These are phyloP conservation scores for Pseudogymnoascus sp. DNA, from an alignment of 2,329 filamentous ascomycete species.

Conservation along the genomic window DNA sequence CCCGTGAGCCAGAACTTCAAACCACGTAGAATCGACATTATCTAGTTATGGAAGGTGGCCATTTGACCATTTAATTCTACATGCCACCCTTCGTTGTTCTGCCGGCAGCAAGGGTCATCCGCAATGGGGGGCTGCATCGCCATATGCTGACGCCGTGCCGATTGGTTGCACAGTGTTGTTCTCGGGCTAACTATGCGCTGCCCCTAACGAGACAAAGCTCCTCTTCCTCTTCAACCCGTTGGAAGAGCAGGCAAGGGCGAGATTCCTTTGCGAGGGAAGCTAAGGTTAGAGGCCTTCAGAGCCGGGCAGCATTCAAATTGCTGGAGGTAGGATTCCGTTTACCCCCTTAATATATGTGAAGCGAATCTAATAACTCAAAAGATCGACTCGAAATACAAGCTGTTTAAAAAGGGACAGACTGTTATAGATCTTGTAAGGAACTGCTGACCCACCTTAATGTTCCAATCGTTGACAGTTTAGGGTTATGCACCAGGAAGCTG, in stretches of 20 bases:
- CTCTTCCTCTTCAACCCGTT: slow-evolving; percentile 60
- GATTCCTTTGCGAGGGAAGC: slow-evolving; percentile 70
- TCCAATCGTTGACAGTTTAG: slow-evolving; percentile 30
- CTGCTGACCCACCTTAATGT: not conserved
- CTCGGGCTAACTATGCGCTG: not conserved
- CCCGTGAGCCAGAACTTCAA: not conserved
- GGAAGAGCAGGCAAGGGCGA: slow-evolving; percentile 69
- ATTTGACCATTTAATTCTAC: slow-evolving; percentile 6
- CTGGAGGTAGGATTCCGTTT: slow-evolving; percentile 53
- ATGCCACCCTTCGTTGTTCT: slow-evolving; percentile 5
- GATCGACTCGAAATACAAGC: slow-evolving; percentile 72
- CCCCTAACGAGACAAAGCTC: not conserved
- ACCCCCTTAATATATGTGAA: not conserved
- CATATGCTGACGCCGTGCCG: not conserved
- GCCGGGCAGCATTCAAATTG: slow-evolving; percentile 87
- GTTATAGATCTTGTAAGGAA: slow-evolving; percentile 74
- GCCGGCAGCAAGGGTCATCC: slow-evolving; percentile 3
- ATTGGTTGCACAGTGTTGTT: not conserved
- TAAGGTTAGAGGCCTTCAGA: slow-evolving; percentile 72
- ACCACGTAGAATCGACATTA: not conserved
- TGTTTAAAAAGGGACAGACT: slow-evolving; percentile 75
- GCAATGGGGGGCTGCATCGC: not conserved
- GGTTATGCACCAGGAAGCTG: slow-evolving; percentile 71
- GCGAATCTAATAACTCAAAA: slow-evolving; percentile 28
- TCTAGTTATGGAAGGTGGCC: slow-evolving; percentile 1